Evolutionary conservation across 2,329 filamentous ascomycete genomes (phyloP).

Genomic region (Didymellaceae sp.): DNA sequence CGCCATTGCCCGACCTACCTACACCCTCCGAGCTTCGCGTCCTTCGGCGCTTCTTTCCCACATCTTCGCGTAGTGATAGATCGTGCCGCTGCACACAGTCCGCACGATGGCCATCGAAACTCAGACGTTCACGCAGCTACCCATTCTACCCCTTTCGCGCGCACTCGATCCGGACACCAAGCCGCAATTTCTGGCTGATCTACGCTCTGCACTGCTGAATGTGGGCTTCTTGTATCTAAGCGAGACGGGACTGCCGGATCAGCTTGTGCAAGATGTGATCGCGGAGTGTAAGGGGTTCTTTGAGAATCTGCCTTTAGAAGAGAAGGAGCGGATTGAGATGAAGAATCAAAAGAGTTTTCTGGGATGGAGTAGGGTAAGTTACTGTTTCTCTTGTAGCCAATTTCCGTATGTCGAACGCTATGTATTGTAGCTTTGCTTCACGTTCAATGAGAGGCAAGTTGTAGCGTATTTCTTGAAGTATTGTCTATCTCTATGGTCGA

Average conservation of each 20-base stretch:
- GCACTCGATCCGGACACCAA: slow-evolving; percentile 73
- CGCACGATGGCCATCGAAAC: neutral
- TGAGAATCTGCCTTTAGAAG: slow-evolving; percentile 70
- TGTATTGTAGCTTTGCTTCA: neutral
- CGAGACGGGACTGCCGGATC: slow-evolving; percentile 67
- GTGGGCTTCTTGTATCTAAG: slow-evolving; percentile 89
- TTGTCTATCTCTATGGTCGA: neutral
- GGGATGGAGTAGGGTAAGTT: slow-evolving; percentile 55
- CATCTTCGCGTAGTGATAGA: too few species aligned
- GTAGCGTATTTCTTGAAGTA: neutral
- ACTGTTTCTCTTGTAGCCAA: too few species aligned
- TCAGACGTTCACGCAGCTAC: slow-evolving; percentile 70
- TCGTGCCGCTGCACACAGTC: too few species aligned
- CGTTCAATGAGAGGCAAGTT: neutral
- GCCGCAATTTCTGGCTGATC: slow-evolving; percentile 70
- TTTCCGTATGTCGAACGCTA: neutral
- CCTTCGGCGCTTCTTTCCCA: too few species aligned
- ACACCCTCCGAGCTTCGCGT: too few species aligned
- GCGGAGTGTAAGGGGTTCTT: slow-evolving; percentile 76
- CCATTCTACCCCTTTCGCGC: slow-evolving; percentile 75
- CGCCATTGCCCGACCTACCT: too few species aligned
- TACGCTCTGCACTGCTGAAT: slow-evolving; percentile 79
- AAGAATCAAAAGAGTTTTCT: slow-evolving; percentile 57
- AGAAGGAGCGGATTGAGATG: slow-evolving; percentile 70
- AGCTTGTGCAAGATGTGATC: slow-evolving; percentile 70